These are phyloP conservation scores for Taphrina pruni DNA, from an alignment of 1,139 yeast species.

Conservation along the genomic window DNA sequence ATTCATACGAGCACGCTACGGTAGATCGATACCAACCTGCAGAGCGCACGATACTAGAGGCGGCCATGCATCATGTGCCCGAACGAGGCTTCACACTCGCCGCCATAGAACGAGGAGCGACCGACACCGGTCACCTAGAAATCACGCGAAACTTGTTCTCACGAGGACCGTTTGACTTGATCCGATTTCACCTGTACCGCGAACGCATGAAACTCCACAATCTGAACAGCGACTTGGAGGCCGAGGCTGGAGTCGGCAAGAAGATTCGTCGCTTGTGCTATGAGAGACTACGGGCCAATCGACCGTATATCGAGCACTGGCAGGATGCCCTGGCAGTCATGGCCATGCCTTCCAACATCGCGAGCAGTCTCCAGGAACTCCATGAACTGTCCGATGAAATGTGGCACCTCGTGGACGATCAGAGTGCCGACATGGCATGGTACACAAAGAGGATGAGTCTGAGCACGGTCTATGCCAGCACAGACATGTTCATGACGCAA, in stretches of 20 bases:
- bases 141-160: conserved; percentile 69
- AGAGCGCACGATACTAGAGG: conserved; percentile 56
- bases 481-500: conserved; percentile 78
- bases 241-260: conserved; percentile 50
- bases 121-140: conserved; percentile 68
- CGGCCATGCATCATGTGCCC: conserved; percentile 66
- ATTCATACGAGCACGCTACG: conserved; percentile 50
- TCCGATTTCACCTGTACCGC: conserved; percentile 67
- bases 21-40: conserved; percentile 49
- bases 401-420: conserved; percentile 78
- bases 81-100: conserved; percentile 67
- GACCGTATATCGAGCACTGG: conserved; percentile 57
- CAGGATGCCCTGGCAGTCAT: conserved; percentile 60
- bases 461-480: conserved; percentile 69
- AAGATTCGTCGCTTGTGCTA: conserved; percentile 60
- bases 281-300: conserved; percentile 68
- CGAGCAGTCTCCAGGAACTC: conserved; percentile 66
- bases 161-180: conserved; percentile 64
- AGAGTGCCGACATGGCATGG: conserved; percentile 88
- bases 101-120: conserved; percentile 67
- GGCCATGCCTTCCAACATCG: conserved; percentile 61
- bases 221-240: conserved; percentile 49
- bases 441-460: conserved; percentile 80
- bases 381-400: conserved; percentile 82
- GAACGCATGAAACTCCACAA: conserved; percentile 52